Conservation (phyloP, 1,284 basidiomycete genomes). For the Tausonia pullulans region DNA sequence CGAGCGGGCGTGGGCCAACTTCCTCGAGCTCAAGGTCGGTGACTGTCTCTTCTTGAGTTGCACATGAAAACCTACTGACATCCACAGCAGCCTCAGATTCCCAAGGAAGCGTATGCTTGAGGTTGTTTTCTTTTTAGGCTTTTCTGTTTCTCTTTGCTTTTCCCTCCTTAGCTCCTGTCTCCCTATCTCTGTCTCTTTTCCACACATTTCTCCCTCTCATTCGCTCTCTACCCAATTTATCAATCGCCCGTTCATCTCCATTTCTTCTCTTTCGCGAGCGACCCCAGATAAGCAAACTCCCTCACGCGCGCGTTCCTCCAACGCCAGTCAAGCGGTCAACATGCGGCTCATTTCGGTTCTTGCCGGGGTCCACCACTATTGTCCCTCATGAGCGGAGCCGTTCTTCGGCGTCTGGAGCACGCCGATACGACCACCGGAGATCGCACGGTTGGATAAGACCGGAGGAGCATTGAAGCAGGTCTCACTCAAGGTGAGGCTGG, state of each 20-base stretch:
- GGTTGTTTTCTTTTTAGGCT: neutral
- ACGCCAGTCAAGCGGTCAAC: too few relatives aligned
- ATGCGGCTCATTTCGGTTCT: too few relatives aligned
- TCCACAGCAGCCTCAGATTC: slow-evolving; percentile 4
- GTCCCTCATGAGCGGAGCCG: too few relatives aligned
- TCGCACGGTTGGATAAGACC: too few relatives aligned
- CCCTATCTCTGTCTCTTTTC: neutral
- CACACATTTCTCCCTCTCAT: neutral
- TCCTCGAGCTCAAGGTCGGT: slow-evolving; percentile 44
- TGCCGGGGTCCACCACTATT: too few relatives aligned
- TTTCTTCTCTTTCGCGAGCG: neutral
- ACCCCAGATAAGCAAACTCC: too few relatives aligned
- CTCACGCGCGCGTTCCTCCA: too few relatives aligned
- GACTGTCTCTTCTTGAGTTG: neutral
- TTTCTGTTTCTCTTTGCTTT: neutral
- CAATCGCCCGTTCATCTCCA: neutral
- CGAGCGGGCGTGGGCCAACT: slow-evolving; percentile 62
- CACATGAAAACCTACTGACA: neutral
- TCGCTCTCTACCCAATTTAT: too few relatives aligned
- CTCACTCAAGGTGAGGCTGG: too few relatives aligned
- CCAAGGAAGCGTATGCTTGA: slow-evolving; percentile 4
- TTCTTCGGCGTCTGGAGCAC: too few relatives aligned
- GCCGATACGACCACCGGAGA: too few relatives aligned
- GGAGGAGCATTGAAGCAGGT: too few relatives aligned
- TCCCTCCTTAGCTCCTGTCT: neutral